Base-by-base conservation (phyloP, 116 monocot genomes). In the Zostera marina region DNA sequence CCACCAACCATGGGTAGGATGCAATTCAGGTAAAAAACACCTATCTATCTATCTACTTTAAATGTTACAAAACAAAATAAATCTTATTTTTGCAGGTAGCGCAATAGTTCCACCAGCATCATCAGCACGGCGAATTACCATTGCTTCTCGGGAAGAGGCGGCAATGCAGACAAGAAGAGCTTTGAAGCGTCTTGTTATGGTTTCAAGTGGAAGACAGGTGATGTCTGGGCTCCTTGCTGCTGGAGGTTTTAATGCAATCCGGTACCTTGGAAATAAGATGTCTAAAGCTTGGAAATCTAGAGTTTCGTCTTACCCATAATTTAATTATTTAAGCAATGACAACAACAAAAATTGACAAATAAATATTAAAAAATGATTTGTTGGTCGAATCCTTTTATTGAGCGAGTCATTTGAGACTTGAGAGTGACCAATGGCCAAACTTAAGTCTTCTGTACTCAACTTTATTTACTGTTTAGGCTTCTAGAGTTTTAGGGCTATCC, bases 261-360 rank as follows among this genome's bases (percentile, higher is more conserved):
- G 72, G 2, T 98, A 90, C 74, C 70, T 98, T 42, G 70, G 67
- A 32, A 82, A 47, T 39, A 98, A 98, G 68, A 76, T 98, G 17
- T 68, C 77, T 2, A 88, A 85, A 69, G 80, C 90, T 1, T 86
- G 90, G 96, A 79, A 49, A 67, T 89, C 88, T 1, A 63, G 85
- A 63, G 62, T 49, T 12, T 54, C 44, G 12, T n/a, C n/a, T n/a
- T 62, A 15, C 1, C 8, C 32, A 15, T 56, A 16, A 16, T 9
- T 39, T 16, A 51, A 8, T 51, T 19, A 46, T 46, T 46, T 5
- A 11, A 11, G 8, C 1, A n/a, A n/a, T n/a, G n/a, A n/a, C n/a
- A n/a, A n/a, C n/a, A n/a, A n/a, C n/a, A n/a, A n/a, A n/a, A n/a
- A n/a, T n/a, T n/a, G n/a, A n/a, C n/a, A n/a, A n/a, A n/a, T n/a